A percentile compares a stretch with the other conserved stretches of the same genome.
Evolutionary conservation across 768 basidiomycete genomes (phyloP).

Genomic region (Podaxis pistillaris): DNA sequence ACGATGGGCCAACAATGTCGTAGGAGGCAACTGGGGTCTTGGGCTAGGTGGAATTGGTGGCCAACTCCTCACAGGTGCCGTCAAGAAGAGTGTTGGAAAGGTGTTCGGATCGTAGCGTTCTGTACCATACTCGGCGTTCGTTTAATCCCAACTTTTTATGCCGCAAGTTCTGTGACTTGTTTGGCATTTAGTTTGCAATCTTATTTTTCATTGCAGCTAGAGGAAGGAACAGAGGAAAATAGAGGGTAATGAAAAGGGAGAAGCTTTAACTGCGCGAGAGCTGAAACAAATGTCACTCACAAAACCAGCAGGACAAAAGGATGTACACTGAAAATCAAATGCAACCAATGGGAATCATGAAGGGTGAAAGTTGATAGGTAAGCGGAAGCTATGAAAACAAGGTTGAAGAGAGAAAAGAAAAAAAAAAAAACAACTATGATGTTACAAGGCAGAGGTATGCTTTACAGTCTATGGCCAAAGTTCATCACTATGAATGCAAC

Average conservation of each 20-base stretch:
- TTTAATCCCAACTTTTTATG: not conserved
- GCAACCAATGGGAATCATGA: not conserved
- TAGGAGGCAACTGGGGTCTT: constrained; percentile 67
- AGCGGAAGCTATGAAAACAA: constrained; percentile 3
- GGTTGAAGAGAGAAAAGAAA: constrained; percentile 1
- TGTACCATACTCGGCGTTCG: not conserved
- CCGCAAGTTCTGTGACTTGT: not conserved
- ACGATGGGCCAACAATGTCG: constrained; percentile 79
- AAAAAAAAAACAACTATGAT: not conserved
- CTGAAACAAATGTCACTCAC: not conserved
- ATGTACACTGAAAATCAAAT: constrained; percentile 4
- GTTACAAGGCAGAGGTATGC: constrained; percentile 6
- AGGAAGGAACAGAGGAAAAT: not conserved
- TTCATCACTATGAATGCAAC: constrained; percentile 6
- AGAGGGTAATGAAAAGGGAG: not conserved
- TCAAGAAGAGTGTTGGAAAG: constrained; percentile 78
- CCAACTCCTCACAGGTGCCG: constrained; percentile 75
- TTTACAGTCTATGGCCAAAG: constrained; percentile 11
- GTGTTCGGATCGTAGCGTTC: constrained; percentile 54
- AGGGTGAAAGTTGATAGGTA: not conserved
- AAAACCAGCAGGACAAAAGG: not conserved
- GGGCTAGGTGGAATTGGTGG: constrained; percentile 83
- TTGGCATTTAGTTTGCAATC: not conserved
- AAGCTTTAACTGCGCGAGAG: not conserved
- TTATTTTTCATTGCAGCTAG: not conserved